Evolutionary conservation across 2,329 filamentous ascomycete genomes (phyloP).

Genomic region (Ophiocordyceps sinensis): DNA sequence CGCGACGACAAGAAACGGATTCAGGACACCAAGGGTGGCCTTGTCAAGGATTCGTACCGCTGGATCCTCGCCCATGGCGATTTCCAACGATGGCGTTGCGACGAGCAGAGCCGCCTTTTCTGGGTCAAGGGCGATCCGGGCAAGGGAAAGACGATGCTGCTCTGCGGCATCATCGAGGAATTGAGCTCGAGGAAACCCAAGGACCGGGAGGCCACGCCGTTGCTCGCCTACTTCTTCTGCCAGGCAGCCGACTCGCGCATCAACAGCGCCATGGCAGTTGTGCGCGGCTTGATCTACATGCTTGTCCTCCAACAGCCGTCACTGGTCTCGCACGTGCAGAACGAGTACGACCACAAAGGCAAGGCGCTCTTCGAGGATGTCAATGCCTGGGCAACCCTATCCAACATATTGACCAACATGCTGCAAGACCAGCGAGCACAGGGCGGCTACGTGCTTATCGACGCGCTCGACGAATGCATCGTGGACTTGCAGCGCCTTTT

Average conservation of each 20-base stretch:
- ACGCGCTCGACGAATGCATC: conserved; percentile 31
- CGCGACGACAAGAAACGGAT: conserved; percentile 20
- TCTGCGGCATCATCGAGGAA: conserved; percentile 15
- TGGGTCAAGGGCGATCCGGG: conserved; percentile 20
- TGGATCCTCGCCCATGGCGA: conserved; percentile 17
- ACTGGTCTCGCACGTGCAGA: conserved; percentile 18
- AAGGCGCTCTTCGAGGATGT: conserved; percentile 20
- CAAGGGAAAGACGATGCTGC: conserved; percentile 23
- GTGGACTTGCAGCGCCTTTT: conserved; percentile 16
- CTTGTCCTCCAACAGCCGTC: conserved; percentile 18
- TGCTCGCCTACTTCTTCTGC: conserved; percentile 24
- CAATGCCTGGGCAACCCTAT: conserved; percentile 22
- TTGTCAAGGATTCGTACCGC: conserved; percentile 15
- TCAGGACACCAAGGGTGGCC: conserved; percentile 17
- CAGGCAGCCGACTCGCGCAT: conserved; percentile 20
- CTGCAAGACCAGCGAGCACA: conserved; percentile 17
- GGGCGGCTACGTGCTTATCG: conserved; percentile 22
- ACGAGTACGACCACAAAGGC: conserved; percentile 10
- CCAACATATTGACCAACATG: conserved; percentile 22
- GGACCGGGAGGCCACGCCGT: background rate
- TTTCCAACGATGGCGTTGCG: conserved; percentile 12
- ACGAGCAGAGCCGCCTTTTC: conserved; percentile 14
- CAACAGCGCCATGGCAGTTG: conserved; percentile 23
- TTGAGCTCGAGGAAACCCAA: background rate
- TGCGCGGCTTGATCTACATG: conserved; percentile 27